Conservation (phyloP, 345 rosid genomes). For the Eucalyptus lansdowneana region DNA sequence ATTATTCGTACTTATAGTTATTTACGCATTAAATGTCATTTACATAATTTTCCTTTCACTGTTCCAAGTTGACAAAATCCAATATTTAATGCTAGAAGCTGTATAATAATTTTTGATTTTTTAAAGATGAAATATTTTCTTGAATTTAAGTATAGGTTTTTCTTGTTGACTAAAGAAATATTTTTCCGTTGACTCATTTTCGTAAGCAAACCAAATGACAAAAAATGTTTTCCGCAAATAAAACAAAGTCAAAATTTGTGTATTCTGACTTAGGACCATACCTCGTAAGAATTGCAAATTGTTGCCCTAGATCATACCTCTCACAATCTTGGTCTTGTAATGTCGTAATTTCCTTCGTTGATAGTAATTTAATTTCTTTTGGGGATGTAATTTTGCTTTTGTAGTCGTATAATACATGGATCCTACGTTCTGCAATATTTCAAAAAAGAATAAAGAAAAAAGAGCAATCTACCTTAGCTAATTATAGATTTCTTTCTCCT, state of each 20-base stretch:
- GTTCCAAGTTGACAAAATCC: background rate
- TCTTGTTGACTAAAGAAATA: too few species aligned
- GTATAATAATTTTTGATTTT: too few species aligned
- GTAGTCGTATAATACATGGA: background rate
- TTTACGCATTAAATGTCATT: background rate
- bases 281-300: background rate
- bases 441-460: background rate
- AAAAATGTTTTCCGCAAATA: too few species aligned
- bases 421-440: background rate
- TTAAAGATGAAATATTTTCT: too few species aligned
- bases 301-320: background rate
- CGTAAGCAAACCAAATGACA: too few species aligned
- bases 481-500: background rate
- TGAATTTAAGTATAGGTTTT: too few species aligned
- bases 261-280: background rate
- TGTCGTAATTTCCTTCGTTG: background rate
- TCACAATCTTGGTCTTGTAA: background rate
- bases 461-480: background rate
- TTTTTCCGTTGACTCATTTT: too few species aligned
- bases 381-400: background rate
- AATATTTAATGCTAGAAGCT: background rate
- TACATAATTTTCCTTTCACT: background rate
- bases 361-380: background rate
- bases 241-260: background rate
- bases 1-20: background rate